Conservation (phyloP, 2,329 filamentous ascomycete species). For the Microdochium bolleyi region DNA sequence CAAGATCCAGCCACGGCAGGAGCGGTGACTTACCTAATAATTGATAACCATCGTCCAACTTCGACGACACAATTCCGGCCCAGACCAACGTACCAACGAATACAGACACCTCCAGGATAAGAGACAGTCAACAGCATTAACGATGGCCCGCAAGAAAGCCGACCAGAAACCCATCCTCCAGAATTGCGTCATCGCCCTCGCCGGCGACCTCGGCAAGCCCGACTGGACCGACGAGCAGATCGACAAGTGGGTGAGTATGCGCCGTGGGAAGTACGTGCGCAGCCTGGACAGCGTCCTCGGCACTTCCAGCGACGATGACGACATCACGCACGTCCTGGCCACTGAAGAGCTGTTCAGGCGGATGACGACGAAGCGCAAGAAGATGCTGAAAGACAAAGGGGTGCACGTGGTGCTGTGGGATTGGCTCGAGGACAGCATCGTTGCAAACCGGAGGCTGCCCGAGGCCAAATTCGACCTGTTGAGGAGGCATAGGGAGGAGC, state of each 20-base stretch:
- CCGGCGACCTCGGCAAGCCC: slow-evolving; percentile 46
- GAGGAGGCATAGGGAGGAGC: slow-evolving; percentile 17
- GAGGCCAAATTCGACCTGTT: slow-evolving; percentile 35
- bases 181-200: slow-evolving; percentile 44
- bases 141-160: background rate
- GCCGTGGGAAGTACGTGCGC: slow-evolving; percentile 44
- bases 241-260: slow-evolving; percentile 53
- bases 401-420: slow-evolving; percentile 37
- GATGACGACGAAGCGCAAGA: slow-evolving; percentile 25
- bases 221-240: slow-evolving; percentile 45
- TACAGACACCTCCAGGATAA: background rate
- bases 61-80: too few species aligned
- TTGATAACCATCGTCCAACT: too few species aligned
- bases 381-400: slow-evolving; percentile 24
- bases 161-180: slow-evolving; percentile 35
- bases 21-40: too few species aligned
- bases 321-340: slow-evolving; percentile 67
- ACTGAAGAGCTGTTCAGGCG: slow-evolving; percentile 52
- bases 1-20: too few species aligned
- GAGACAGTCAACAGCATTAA: slow-evolving; percentile 1
- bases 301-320: slow-evolving; percentile 32
- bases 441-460: slow-evolving; percentile 12
- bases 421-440: slow-evolving; percentile 44
- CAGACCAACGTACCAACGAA: background rate
- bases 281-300: slow-evolving; percentile 20